Conservation (phyloP, 768 basidiomycete species). For the Mycena vitilis region DNA sequence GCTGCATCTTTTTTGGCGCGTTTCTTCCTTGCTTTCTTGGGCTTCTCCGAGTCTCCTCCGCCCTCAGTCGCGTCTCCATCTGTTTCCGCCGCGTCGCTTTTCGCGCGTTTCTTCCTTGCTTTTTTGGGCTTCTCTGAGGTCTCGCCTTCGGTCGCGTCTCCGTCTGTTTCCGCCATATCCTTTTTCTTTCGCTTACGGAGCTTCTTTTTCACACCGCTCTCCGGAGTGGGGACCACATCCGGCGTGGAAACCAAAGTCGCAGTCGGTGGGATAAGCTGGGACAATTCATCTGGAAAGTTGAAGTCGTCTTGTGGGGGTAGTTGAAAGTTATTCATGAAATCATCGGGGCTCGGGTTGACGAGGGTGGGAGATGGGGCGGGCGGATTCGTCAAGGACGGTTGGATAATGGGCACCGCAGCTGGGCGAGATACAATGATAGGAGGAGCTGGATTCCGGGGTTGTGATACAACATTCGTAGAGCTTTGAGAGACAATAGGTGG, state of each 20-base stretch:
- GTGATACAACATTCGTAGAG: neutral
- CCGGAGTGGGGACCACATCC: conserved; percentile 8
- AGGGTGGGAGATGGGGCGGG: conserved; percentile 26
- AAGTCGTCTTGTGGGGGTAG: conserved; percentile 16
- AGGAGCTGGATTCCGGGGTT: conserved; percentile 26
- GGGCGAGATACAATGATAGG: conserved; percentile 21
- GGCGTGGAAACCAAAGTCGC: conserved; percentile 12
- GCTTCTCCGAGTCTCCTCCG: too few relatives aligned
- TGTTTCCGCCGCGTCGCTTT: conserved; percentile 1
- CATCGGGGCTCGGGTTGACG: conserved; percentile 4
- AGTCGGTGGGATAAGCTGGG: conserved; percentile 23
- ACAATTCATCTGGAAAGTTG: conserved; percentile 20
- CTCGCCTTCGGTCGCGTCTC: conserved; percentile 6
- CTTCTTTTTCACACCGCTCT: conserved; percentile 15
- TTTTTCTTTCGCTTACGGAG: conserved; percentile 26
- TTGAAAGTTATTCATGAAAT: conserved; percentile 9
- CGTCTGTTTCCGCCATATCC: conserved; percentile 8
- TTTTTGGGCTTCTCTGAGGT: conserved; percentile 19
- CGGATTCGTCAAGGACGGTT: neutral
- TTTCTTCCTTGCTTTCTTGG: too few relatives aligned
- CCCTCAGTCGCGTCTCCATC: too few relatives aligned
- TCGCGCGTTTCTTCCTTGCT: conserved; percentile 9
- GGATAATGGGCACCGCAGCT: conserved; percentile 1
- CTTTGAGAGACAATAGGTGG: conserved; percentile 24
- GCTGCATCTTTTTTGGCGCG: conserved; percentile 4